Percentiles rank a stretch among this genome's conserved stretches.
phyloP scores from a whole-genome alignment of 495 filamentous ascomycete genomes.

The Penicillium verhagenii region DNA sequence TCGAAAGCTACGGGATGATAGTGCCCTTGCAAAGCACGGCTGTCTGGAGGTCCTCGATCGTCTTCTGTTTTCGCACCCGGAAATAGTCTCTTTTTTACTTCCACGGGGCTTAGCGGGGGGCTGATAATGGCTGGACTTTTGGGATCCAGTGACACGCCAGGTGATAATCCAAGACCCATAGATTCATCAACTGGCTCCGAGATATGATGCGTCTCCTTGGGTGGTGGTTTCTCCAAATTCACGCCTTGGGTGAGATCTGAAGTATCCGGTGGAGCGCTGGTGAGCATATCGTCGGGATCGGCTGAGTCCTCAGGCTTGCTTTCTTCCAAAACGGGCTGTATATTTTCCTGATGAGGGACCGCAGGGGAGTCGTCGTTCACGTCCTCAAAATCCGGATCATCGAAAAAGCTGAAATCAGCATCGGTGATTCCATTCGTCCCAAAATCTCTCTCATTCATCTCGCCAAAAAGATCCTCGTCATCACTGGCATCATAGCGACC shows the following conservation, averaged over 20 bases:
- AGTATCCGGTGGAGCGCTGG: background rate
- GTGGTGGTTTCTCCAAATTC: background rate
- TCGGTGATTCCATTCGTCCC: constrained; percentile 81
- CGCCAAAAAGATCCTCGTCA: constrained; percentile 67
- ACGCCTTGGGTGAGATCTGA: background rate
- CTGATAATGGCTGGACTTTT: constrained; percentile 38
- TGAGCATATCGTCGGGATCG: background rate
- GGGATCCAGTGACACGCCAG: constrained; percentile 19
- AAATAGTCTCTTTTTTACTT: constrained; percentile 50
- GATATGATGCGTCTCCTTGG: background rate
- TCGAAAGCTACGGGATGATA: constrained; percentile 51
- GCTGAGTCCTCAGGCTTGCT: constrained; percentile 10
- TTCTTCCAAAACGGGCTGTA: constrained; percentile 13
- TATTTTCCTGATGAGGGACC: constrained; percentile 12
- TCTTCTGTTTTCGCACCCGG: constrained; percentile 22
- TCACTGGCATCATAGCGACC: constrained; percentile 47
- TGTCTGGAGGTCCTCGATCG: constrained; percentile 2
- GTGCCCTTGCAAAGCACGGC: constrained; percentile 35
- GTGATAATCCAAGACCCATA: constrained; percentile 2
- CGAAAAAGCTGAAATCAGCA: constrained; percentile 88
- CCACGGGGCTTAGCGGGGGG: constrained; percentile 50
- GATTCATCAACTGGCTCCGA: constrained; percentile 4
- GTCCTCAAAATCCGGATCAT: constrained; percentile 55
- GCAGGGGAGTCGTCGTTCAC: constrained; percentile 16
- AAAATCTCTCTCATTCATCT: constrained; percentile 74